Evolutionary conservation across 176 grass and related monocot species (phyloP).

Genomic region (Juncus effusus): DNA sequence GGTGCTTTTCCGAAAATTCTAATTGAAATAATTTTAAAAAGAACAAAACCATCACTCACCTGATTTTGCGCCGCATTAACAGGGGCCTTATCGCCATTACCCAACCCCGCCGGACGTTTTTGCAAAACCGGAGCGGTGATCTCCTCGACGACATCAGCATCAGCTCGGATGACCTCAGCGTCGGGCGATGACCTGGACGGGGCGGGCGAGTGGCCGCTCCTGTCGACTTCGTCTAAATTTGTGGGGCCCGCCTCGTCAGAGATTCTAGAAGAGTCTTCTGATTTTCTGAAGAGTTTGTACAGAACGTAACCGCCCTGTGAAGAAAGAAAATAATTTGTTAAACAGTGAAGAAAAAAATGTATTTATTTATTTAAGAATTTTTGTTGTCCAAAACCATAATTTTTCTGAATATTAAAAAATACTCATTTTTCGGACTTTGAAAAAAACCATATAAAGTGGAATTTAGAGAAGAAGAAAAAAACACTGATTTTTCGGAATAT

Average conservation of each 20-base stretch:
- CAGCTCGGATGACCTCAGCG: constrained; percentile 35
- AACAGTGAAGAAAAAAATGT: neutral
- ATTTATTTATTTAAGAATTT: no score
- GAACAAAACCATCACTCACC: constrained; percentile 31
- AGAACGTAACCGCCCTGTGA: constrained; percentile 83
- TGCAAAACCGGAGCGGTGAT: constrained; percentile 35
- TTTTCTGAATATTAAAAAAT: no score
- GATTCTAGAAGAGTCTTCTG: constrained; percentile 36
- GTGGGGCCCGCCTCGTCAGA: constrained; percentile 25
- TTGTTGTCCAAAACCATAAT: no score
- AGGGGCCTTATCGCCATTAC: constrained; percentile 45
- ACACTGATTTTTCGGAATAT: no score
- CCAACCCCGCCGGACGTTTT: constrained; percentile 20
- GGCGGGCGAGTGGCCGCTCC: constrained; percentile 56
- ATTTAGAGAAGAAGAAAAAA: no score
- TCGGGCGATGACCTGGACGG: constrained; percentile 64
- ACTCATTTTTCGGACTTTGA: no score
- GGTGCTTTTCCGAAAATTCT: no score
- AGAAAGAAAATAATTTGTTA: constrained; percentile 19
- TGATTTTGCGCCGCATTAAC: constrained; percentile 9
- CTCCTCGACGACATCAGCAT: constrained; percentile 45
- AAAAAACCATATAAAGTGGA: no score
- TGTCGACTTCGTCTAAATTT: constrained; percentile 55
- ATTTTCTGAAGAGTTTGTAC: constrained; percentile 71
- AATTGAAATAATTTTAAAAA: neutral